Evolutionary conservation across 2,329 filamentous ascomycete genomes (phyloP).

Genomic region (Exophiala mesophila): DNA sequence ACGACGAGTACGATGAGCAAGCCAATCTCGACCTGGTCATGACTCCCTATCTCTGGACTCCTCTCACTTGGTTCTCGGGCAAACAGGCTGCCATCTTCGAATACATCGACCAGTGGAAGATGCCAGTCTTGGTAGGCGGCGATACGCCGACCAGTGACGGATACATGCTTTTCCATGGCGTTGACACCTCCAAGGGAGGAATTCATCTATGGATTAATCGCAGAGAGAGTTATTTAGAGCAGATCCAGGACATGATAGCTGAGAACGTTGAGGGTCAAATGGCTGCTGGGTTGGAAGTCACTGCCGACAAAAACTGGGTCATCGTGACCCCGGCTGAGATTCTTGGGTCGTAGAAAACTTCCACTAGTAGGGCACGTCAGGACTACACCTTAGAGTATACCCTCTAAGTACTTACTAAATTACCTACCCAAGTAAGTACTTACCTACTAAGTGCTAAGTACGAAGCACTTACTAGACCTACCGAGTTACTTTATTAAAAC

Average conservation of each 20-base stretch:
- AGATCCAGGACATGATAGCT: constrained; percentile 5
- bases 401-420: too few relatives aligned
- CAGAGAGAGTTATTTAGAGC: neutral
- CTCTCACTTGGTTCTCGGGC: constrained; percentile 5
- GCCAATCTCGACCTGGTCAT: constrained; percentile 6
- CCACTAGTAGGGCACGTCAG: too few relatives aligned
- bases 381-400: too few relatives aligned
- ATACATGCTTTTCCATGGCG: constrained; percentile 11
- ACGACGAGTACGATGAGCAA: constrained; percentile 10
- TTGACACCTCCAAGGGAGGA: constrained; percentile 5
- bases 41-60: constrained; percentile 3
- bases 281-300: constrained; percentile 4
- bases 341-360: neutral
- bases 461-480: too few relatives aligned
- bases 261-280: constrained; percentile 6
- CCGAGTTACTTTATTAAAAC: too few relatives aligned
- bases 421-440: too few relatives aligned
- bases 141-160: constrained; percentile 6
- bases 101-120: constrained; percentile 13
- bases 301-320: constrained; percentile 11
- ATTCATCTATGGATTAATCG: constrained; percentile 12
- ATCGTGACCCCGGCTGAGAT: constrained; percentile 1
- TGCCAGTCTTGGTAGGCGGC: constrained; percentile 6
- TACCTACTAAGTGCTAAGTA: too few relatives aligned
- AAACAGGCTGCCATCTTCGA: constrained; percentile 8